Percentiles rank a stretch among this genome's conserved stretches.
Conservation (phyloP, 2,329 filamentous ascomycete genomes). For the Westerdykella aurantiaca region DNA sequence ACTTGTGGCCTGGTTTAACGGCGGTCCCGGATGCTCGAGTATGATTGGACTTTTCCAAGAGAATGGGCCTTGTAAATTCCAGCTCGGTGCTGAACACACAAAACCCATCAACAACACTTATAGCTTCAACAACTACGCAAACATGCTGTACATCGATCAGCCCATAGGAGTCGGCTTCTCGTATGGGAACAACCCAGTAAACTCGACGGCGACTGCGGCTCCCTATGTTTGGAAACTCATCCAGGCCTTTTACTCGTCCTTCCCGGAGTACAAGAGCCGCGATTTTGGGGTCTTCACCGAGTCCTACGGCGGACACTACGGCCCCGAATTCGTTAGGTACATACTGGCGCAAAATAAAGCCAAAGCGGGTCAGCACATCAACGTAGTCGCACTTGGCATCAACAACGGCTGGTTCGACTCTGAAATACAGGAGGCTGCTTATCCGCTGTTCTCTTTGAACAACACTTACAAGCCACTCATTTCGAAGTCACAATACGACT, state of each 20-base stretch:
- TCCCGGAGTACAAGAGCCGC: constrained; percentile 40
- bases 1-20: constrained; percentile 52
- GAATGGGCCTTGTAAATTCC: constrained; percentile 48
- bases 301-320: constrained; percentile 53
- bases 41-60: constrained; percentile 48
- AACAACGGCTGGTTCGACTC: constrained; percentile 54
- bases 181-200: constrained; percentile 52
- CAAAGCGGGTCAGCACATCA: constrained; percentile 36
- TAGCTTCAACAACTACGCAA: constrained; percentile 30
- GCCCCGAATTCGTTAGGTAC: constrained; percentile 46
- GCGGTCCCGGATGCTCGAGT: constrained; percentile 34
- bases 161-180: constrained; percentile 56
- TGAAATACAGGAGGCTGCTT: constrained; percentile 46
- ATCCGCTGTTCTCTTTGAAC: constrained; percentile 44
- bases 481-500: constrained; percentile 38
- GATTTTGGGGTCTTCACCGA: constrained; percentile 52
- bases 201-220: constrained; percentile 47
- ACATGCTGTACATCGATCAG: constrained; percentile 61
- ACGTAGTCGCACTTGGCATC: constrained; percentile 44
- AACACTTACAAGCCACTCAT: constrained; percentile 45
- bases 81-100: constrained; percentile 4
- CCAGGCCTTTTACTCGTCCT: constrained; percentile 56
- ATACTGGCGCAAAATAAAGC: constrained; percentile 41
- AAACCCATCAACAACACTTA: constrained; percentile 18
- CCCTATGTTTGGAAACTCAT: constrained; percentile 54